Evolutionary conservation across 2,329 filamentous ascomycete genomes (phyloP).

Genomic region (Pseudogymnoascus sp.): DNA sequence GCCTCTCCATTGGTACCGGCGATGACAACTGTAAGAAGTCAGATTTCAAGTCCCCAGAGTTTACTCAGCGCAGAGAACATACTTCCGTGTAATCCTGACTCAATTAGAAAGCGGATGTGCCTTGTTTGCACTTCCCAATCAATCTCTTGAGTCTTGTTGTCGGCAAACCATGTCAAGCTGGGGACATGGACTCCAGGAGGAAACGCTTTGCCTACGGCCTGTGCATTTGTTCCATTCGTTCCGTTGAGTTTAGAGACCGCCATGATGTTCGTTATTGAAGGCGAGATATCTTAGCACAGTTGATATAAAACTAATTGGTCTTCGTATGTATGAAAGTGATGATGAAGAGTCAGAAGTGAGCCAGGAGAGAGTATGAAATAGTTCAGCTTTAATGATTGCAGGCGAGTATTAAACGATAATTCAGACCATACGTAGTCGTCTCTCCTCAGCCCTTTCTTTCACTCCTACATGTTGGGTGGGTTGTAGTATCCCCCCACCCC

Average conservation of each 20-base stretch:
- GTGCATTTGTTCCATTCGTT: not conserved
- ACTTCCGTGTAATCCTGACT: conserved; percentile 20
- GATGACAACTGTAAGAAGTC: conserved; percentile 28
- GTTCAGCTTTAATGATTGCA: not conserved
- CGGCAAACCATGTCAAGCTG: conserved; percentile 18
- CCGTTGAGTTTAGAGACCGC: not conserved
- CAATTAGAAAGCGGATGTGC: conserved; percentile 18
- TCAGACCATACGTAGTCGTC: not conserved
- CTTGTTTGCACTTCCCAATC: conserved; percentile 18
- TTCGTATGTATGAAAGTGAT: not conserved
- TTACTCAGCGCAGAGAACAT: conserved; percentile 3
- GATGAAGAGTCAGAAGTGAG: not conserved
- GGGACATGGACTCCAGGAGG: conserved; percentile 20
- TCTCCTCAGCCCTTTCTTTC: not conserved
- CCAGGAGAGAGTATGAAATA: not conserved
- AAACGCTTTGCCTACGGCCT: conserved; percentile 9
- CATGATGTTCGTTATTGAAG: not conserved
- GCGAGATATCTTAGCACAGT: not conserved
- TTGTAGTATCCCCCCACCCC: not conserved
- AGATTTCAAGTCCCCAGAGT: not conserved
- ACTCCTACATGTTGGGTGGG: not conserved
- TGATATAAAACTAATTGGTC: not conserved
- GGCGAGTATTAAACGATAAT: not conserved
- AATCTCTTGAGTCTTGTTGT: conserved; percentile 16
- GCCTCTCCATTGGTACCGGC: conserved; percentile 42